Base-by-base conservation (phyloP, 1,284 basidiomycete species). In the Ceratorhiza oryzae-sativae region DNA sequence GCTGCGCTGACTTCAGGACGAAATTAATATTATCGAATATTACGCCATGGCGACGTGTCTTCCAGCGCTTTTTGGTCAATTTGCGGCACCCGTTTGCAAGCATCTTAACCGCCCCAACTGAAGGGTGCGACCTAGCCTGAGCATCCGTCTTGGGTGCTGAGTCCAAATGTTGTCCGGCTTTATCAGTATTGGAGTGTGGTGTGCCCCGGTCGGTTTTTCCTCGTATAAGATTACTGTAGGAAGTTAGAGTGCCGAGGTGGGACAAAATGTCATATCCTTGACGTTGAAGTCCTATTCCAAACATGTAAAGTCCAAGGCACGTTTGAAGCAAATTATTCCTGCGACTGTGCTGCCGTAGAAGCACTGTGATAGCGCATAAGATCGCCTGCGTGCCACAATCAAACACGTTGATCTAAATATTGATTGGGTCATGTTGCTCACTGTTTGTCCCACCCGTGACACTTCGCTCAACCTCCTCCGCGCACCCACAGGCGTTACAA, bases 291-390 rank as follows among this genome's bases (percentile, higher is more conserved):
- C 80, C 80, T 0, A 76, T 77, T 0, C 77, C 79, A 62, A 80
- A 80, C 3, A 83, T 75, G 59, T 81, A 82, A 2, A 81, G 71
- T 0, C 75, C 78, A 15, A 79, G 59, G 23, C 80, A 53, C 5
- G 77, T 75, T 34, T 77, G 77, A 0, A 73, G 49, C 3, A 76
- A 72, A 63, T 78, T 81, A 70, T 83, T 82, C 1, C 51, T 53
- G 36, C 79, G 76, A 60, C 80, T 82, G 18, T 77, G 78, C 63
- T 79, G 79, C 0, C 77, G 76, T 0, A 82, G 76, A 9, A 77
- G 65, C 8, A 18, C 10, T 27, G 49, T 32, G 1, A 27, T 56
- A 18, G 48, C 34, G 15, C 36, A 45, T 32, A 56, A 39, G 23
- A 68, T 30, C 41, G 49, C 13, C 65, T 68, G 12, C 1, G 34